Conservation (phyloP, 2,329 filamentous ascomycete genomes). For the Diaporthe australafricana region DNA sequence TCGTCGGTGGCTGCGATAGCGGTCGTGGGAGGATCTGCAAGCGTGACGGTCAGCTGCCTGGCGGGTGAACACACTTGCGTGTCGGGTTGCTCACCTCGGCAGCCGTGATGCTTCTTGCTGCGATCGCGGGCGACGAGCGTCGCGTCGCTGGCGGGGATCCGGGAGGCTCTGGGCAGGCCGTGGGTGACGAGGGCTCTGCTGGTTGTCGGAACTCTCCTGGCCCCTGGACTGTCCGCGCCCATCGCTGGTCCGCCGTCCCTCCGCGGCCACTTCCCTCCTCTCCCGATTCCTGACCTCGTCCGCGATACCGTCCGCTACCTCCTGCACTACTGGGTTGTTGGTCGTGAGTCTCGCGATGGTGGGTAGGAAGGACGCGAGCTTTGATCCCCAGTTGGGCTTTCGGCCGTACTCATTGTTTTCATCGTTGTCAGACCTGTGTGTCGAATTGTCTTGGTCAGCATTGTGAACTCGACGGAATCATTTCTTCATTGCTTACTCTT, state of each 20-base stretch:
- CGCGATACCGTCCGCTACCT: constrained; percentile 20
- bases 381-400: constrained; percentile 9
- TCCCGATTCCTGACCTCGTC: neutral
- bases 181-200: neutral
- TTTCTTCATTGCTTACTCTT: neutral
- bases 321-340: constrained; percentile 17
- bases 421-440: neutral
- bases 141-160: constrained; percentile 6
- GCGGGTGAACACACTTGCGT: neutral
- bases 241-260: neutral
- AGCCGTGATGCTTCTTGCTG: neutral
- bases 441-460: neutral
- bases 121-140: constrained; percentile 1
- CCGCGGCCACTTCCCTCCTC: neutral
- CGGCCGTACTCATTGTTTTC: neutral
- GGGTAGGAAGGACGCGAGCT: constrained; percentile 13
- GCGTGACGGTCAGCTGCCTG: constrained; percentile 10
- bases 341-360: constrained; percentile 26
- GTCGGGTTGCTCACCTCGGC: constrained; percentile 10
- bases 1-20: neutral
- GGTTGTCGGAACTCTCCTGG: neutral
- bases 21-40: neutral
- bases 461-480: neutral
- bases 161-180: constrained; percentile 1
- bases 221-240: neutral